Conservation (phyloP, 2,329 filamentous ascomycete species). For the Nannizzia gypsea region DNA sequence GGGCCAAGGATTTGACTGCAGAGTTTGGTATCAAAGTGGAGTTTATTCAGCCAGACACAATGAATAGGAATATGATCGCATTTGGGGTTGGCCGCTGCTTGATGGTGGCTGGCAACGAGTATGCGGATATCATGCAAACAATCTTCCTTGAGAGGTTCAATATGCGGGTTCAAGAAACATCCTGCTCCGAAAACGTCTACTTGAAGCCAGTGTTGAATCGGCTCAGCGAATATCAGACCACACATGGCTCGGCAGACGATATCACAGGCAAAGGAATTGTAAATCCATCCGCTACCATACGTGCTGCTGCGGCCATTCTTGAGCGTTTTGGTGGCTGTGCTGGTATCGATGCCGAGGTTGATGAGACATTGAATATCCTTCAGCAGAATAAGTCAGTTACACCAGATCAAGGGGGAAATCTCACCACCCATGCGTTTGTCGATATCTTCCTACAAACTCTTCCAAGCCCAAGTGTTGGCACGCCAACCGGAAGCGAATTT, state of each 20-base stretch:
- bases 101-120: conserved; percentile 2
- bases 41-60: conserved; percentile 4
- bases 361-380: not conserved
- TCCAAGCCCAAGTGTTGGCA: not conserved
- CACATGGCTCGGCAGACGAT: conserved; percentile 3
- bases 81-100: not conserved
- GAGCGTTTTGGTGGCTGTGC: not conserved
- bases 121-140: conserved; percentile 5
- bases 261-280: conserved; percentile 5
- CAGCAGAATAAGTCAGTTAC: not conserved
- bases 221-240: conserved; percentile 4
- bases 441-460: not conserved
- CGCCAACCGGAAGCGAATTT: not conserved
- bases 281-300: conserved; percentile 2
- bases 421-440: not conserved
- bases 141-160: conserved; percentile 3
- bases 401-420: conserved; percentile 3
- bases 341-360: not conserved
- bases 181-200: conserved; percentile 1
- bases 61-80: conserved; percentile 3
- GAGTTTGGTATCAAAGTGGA: conserved; percentile 4
- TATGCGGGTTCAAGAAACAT: conserved; percentile 2
- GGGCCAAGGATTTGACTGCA: not conserved
- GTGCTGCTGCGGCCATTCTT: conserved; percentile 1
- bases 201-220: not conserved